These are phyloP conservation scores for Tillandsia fasciculata DNA, from an alignment of 176 grass and related monocot genomes.

Conservation along the genomic window DNA sequence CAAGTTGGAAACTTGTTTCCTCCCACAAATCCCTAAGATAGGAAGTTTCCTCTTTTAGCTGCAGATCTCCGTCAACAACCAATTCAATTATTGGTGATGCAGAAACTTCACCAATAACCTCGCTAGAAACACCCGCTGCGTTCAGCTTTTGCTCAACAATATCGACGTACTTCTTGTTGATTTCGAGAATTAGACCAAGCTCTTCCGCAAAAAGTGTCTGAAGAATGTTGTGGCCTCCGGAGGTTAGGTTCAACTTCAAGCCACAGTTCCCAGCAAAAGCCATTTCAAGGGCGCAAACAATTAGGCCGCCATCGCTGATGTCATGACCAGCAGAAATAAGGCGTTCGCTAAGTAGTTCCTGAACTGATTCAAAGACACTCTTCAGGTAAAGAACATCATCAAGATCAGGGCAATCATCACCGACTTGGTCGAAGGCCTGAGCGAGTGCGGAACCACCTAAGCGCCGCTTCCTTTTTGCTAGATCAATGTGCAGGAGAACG, in stretches of 20 bases:
- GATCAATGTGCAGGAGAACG: slow-evolving; percentile 77
- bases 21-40: slow-evolving; percentile 84
- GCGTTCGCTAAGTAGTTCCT: slow-evolving; percentile 48
- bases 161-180: slow-evolving; percentile 30
- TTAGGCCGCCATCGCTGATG: slow-evolving; percentile 78
- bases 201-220: slow-evolving; percentile 77
- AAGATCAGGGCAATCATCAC: slow-evolving; percentile 72
- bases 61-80: slow-evolving; percentile 35
- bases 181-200: slow-evolving; percentile 74
- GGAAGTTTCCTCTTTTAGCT: slow-evolving; percentile 62
- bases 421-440: slow-evolving; percentile 85
- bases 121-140: slow-evolving; percentile 38
- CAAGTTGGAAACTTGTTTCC: slow-evolving; percentile 83
- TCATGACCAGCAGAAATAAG: slow-evolving; percentile 87
- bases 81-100: slow-evolving; percentile 46
- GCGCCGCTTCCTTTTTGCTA: slow-evolving; percentile 50
- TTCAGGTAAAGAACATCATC: slow-evolving; percentile 73
- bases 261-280: slow-evolving; percentile 88
- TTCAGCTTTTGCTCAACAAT: slow-evolving; percentile 51
- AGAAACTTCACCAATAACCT: slow-evolving; percentile 69
- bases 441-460: slow-evolving; percentile 80
- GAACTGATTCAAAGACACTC: slow-evolving; percentile 56
- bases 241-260: slow-evolving; percentile 54
- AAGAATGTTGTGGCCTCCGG: slow-evolving; percentile 35
- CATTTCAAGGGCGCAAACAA: slow-evolving; percentile 80